Evolutionary conservation across 441 rosid species (phyloP), one percentile per base, ranked within the genome.

Genomic region (Gossypium lobatum): DNA sequence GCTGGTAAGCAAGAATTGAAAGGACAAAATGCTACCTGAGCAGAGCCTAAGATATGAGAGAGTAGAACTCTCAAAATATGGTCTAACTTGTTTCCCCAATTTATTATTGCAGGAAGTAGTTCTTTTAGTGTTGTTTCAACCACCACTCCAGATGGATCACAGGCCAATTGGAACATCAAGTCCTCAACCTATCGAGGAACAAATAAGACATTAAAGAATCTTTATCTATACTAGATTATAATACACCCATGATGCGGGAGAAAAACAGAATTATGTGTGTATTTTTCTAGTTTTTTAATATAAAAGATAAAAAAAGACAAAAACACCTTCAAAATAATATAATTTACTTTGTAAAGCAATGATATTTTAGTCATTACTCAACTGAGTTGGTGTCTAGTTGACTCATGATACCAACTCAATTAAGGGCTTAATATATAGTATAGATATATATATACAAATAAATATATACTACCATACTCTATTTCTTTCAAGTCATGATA

Each of bases 141-240:
- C 77, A 95, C 99, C 81, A 93, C 83, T 73, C 97, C 97, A 67
- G 98, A 87, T 26, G 96, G 98, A 85, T 95, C 98, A 39, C 93
- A 85, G 61, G 86, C 87, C 87, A 95, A 81, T 80, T 89, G 97
- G 82, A 95, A 95, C 98, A 93, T 86, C 87, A 95, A 77, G 81
- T 89, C 99, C 82, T 91, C 98, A 70, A 95, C 96, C 99, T 93
- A 80, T 73, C 79, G 87, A 80, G 71, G 85, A 78, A 75, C 61
- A 82, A 64, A 80, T 71, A 76, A 79, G 73, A 72, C 20, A 45
- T 78, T 74, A 64, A 31, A 85, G 67, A 79, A 78, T 42, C 79
- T 78, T 68, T 14, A 48, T 31, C 54, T 70, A 37, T 67, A n/a
- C 46, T 9, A 42, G 46, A 9, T 42, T 42, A 39, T 39, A 42